These are phyloP conservation scores for Vickermania ingenoplastis DNA, from an alignment of 208 protist species.

Conservation along the genomic window DNA sequence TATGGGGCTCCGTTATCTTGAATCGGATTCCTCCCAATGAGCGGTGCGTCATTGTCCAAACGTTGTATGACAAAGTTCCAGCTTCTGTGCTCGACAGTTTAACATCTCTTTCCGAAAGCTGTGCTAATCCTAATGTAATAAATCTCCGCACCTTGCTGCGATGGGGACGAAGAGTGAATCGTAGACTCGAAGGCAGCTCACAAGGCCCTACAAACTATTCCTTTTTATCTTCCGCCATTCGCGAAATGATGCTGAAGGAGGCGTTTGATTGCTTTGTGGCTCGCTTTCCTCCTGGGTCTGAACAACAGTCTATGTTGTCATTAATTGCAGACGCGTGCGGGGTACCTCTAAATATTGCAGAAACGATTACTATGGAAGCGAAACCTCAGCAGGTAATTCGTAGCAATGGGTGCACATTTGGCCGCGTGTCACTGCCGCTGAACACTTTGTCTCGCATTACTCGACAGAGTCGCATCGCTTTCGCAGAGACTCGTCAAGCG, in stretches of 20 bases:
- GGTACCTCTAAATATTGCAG: slow-evolving; percentile 46
- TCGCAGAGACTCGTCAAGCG: slow-evolving; percentile 92
- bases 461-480: slow-evolving; percentile 68
- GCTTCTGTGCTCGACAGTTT: slow-evolving; percentile 29
- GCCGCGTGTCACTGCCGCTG: slow-evolving; percentile 47
- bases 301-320: slow-evolving; percentile 22
- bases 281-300: slow-evolving; percentile 43
- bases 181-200: slow-evolving; percentile 15
- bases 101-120: slow-evolving; percentile 17
- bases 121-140: slow-evolving; percentile 20
- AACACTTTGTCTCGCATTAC: slow-evolving; percentile 18
- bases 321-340: slow-evolving; percentile 46
- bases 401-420: slow-evolving; percentile 39
- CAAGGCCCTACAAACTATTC: slow-evolving; percentile 8
- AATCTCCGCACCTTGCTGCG: slow-evolving; percentile 87
- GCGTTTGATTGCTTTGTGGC: slow-evolving; percentile 90
- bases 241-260: slow-evolving; percentile 89
- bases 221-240: slow-evolving; percentile 73
- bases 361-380: slow-evolving; percentile 51
- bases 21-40: slow-evolving; percentile 52
- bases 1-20: slow-evolving; percentile 75
- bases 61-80: slow-evolving; percentile 40
- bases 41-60: slow-evolving; percentile 41
- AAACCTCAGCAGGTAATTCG: slow-evolving; percentile 46
- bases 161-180: slow-evolving; percentile 85